phyloP scores from a whole-genome alignment of 495 filamentous ascomycete genomes.

The Bombardia bombarda region DNA sequence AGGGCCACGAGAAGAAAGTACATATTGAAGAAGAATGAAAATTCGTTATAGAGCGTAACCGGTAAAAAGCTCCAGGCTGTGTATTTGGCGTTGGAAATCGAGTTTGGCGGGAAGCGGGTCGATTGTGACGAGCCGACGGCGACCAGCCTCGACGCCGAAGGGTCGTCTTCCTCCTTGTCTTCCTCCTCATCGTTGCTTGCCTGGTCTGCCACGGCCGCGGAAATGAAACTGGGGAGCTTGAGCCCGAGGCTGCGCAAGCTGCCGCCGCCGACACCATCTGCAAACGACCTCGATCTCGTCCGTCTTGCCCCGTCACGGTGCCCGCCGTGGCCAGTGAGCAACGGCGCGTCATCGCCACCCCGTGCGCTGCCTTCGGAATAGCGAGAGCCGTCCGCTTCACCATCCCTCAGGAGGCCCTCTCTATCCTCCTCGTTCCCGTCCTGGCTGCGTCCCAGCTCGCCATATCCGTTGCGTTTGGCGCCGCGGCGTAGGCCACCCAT shows the following conservation, averaged over 20 bases:
- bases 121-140: constrained; percentile 42
- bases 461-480: constrained; percentile 47
- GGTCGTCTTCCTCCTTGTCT: constrained; percentile 43
- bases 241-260: constrained; percentile 29
- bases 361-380: constrained; percentile 44
- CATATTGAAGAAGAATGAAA: constrained; percentile 99
- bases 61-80: constrained; percentile 94
- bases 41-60: constrained; percentile 92
- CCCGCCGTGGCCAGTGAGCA: constrained; percentile 39
- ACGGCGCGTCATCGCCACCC: constrained; percentile 57
- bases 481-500: constrained; percentile 46
- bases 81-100: constrained; percentile 95
- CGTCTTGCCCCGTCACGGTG: constrained; percentile 6
- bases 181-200: constrained; percentile 26
- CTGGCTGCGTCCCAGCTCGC: constrained; percentile 49
- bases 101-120: constrained; percentile 67
- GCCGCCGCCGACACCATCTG: constrained; percentile 26
- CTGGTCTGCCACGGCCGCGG: constrained; percentile 18
- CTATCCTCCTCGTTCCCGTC: constrained; percentile 48
- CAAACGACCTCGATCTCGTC: constrained; percentile 23
- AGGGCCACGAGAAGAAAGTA: constrained; percentile 95
- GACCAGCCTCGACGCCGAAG: constrained; percentile 42
- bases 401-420: constrained; percentile 48
- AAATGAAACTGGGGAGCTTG: constrained; percentile 47
- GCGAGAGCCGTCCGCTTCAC: constrained; percentile 36